A percentile compares a stretch with the other conserved stretches of the same genome.
Evolutionary conservation across 2,329 filamentous ascomycete genomes (phyloP).

Genomic region (Pestalotiopsis fici): DNA sequence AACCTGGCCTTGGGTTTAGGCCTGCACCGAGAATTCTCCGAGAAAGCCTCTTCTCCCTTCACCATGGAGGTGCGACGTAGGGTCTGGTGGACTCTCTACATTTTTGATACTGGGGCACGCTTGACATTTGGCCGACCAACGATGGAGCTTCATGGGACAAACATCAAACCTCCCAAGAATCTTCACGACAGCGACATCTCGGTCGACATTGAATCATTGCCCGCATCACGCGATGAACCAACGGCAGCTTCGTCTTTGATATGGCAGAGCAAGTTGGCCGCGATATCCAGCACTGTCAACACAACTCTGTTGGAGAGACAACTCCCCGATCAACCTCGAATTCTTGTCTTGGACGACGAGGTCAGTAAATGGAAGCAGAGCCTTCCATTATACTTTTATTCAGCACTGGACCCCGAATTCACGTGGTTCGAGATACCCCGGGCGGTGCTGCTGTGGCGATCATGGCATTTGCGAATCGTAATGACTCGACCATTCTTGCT

Average conservation of each 20-base stretch:
- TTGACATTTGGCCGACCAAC: constrained; percentile 41
- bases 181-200: not conserved
- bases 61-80: constrained; percentile 38
- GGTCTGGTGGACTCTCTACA: constrained; percentile 44
- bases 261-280: not conserved
- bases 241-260: not conserved
- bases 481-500: not conserved
- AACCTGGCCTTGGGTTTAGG: constrained; percentile 49
- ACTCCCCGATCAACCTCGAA: not conserved
- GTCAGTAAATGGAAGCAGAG: not conserved
- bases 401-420: not conserved
- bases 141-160: not conserved
- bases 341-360: not conserved
- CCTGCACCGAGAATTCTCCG: constrained; percentile 42
- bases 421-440: not conserved
- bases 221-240: not conserved
- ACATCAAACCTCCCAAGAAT: not conserved
- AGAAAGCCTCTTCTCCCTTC: constrained; percentile 31
- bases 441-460: not conserved
- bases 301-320: not conserved
- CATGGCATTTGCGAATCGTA: not conserved
- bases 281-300: not conserved
- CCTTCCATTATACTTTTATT: not conserved
- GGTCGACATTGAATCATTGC: not conserved
- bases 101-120: constrained; percentile 46